Evolutionary conservation across 768 basidiomycete genomes (phyloP), one percentile per base, ranked within the genome.

Genomic region (Rossbeevera mucosa): DNA sequence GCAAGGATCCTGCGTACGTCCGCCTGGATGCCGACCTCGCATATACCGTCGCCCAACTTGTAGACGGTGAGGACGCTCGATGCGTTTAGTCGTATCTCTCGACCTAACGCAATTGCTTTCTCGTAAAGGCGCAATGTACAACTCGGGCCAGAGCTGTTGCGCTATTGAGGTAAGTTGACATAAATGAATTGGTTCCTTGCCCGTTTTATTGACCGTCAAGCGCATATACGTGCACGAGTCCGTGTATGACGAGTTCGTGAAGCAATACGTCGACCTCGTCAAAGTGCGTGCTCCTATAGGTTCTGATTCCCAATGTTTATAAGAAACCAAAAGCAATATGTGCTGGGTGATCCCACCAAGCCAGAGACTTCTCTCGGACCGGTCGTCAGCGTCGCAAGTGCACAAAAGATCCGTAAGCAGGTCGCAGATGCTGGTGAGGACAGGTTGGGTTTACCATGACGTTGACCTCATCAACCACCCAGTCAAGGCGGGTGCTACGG

Each of bases 1-100:
- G 96, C 1, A 98, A 99, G 69, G 96, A 99, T 64, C 93, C 96
- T 2, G 96, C 95, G 2, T 99, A 97, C 63, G 94, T 99, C 6
- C 76, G 93, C 21, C 71, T 80, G 2, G 95, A 97, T 67, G 92
- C 88, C 0, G 83, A 96, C 69, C 63, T 96, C 1, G 80, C 81
- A 11, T 97, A 88, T 61, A 87, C 93, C 0, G 85, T 83, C 12
- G 78, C 81, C 21, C 87, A 97, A 61, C 80, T 98, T 3, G 94
- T 94, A 2, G 96, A 99, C 69, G 95, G 94, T 86, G 51, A 45
- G 75, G 18, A 24, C 7, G 30, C 5, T 20, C 24, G 9, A 2
- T n/a, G 30, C 8, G 8, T 36, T 4, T n/a, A n/a, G 16, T 18
- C 26, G 42, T 41, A 26, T 40, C 8, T 4, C 36, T 41, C 25